Percentiles rank a stretch among this genome's conserved stretches.
Evolutionary conservation across 148 eudicot genomes (phyloP).

Genomic region (Persicaria maculosa): DNA sequence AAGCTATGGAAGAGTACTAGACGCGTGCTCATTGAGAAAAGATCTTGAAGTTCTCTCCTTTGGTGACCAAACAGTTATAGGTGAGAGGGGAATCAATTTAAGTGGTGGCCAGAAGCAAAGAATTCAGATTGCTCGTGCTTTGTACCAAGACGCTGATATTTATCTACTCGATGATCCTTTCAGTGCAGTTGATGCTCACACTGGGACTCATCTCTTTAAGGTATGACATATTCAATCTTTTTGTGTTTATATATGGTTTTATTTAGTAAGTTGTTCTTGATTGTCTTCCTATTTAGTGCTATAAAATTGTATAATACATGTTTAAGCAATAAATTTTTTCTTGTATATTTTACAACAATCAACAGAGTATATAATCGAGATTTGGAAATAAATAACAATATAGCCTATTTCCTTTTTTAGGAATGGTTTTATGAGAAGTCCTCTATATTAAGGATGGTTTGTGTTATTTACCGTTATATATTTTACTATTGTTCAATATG

Average conservation of each 20-base stretch:
- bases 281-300: too few relatives aligned
- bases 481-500: constrained; percentile 4
- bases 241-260: not conserved
- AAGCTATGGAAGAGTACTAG: not conserved
- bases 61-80: constrained; percentile 13
- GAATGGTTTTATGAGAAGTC: too few relatives aligned
- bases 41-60: constrained; percentile 12
- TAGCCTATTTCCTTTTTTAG: too few relatives aligned
- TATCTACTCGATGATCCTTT: constrained; percentile 14
- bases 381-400: too few relatives aligned
- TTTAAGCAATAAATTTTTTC: too few relatives aligned
- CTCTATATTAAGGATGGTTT: too few relatives aligned
- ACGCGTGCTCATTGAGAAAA: constrained; percentile 8
- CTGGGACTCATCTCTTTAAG: constrained; percentile 14
- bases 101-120: constrained; percentile 14
- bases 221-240: not conserved
- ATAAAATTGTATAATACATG: too few relatives aligned
- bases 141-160: constrained; percentile 13
- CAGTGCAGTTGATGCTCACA: constrained; percentile 14
- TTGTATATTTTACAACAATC: too few relatives aligned
- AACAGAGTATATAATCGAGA: too few relatives aligned
- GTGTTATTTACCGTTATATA: too few relatives aligned
- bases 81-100: constrained; percentile 13
- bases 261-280: too few relatives aligned
- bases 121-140: constrained; percentile 14